Base-by-base conservation (phyloP, 768 basidiomycete species). In the Rhizopogon sp. region DNA sequence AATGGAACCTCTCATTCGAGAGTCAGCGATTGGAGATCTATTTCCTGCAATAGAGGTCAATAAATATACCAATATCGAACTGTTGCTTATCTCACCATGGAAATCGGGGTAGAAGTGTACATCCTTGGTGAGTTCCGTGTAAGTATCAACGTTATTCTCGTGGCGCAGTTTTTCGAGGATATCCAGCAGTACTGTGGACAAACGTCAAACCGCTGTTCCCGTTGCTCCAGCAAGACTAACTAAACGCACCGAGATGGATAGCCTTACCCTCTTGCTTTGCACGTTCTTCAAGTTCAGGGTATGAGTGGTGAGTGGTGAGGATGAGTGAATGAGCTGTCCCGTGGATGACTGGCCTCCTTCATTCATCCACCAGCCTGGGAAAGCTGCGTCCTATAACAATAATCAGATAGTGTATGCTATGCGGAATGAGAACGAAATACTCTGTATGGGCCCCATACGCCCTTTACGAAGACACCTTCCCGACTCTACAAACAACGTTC, bases 291-390 rank as follows among this genome's bases (percentile, higher is more conserved):
- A 97, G 83, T 55, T 83, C 78, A 8, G 77, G 68, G 61, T 91
- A 91, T 1, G 96, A 91, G 3, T 90, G 83, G 65, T 99, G 97
- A 0, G 91, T 98, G 9, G 84, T 91, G 56, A 98, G 80, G 66
- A 95, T 87, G 67, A 98, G 65, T 99, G 93, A 53, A 99, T 93
- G 8, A 98, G 79, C 85, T 67, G 50, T n/a, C 97, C 97, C 0
- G 97, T 99, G 1, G 94, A 95, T 7, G 94, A 97, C 71, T 99
- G 97, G 2, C 97, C 97, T 39, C 96, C 97, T 72, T 99, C 97
- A 64, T 95, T 99, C 93, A 98, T 97, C 97, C 96, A 99, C 88
- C 92, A 95, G 16, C 87, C 93, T 42, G 85, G 85, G 72, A 98
- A 94, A 33, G 95, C 79, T 6, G 93, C 86, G 64, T 98, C 87